Evolutionary conservation across 768 basidiomycete species (phyloP).

Genomic region (Russula brevipes): DNA sequence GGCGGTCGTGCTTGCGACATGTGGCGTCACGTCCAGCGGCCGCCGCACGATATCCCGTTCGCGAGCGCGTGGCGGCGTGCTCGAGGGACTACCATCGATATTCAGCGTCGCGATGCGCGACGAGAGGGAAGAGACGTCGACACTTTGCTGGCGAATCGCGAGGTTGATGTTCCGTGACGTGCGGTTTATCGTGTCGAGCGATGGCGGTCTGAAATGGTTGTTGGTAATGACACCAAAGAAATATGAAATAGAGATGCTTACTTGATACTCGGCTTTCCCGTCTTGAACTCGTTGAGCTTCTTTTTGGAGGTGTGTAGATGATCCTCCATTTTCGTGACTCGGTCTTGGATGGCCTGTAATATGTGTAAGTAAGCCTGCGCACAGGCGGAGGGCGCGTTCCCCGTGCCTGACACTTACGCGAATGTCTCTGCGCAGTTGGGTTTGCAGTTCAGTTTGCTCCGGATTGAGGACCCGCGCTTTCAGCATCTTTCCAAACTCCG

Average conservation of each 20-base stretch:
- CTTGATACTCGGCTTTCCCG: conserved; percentile 16
- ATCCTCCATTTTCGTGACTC: conserved; percentile 22
- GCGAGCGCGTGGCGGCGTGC: conserved; percentile 19
- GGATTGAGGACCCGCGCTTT: conserved; percentile 52
- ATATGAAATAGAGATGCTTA: neutral
- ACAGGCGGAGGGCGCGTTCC: conserved; percentile 1
- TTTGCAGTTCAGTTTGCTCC: conserved; percentile 81
- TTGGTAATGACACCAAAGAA: neutral
- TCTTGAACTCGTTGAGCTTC: conserved; percentile 22
- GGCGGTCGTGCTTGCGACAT: conserved; percentile 69
- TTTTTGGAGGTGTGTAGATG: conserved; percentile 20
- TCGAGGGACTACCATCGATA: conserved; percentile 38
- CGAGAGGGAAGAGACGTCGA: conserved; percentile 48
- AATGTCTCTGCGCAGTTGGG: conserved; percentile 63
- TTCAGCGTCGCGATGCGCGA: conserved; percentile 51
- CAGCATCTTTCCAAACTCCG: conserved; percentile 55
- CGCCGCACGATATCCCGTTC: conserved; percentile 19
- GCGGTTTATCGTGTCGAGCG: conserved; percentile 78
- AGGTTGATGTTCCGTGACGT: conserved; percentile 82
- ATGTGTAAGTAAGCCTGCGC: neutral
- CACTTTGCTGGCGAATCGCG: conserved; percentile 56
- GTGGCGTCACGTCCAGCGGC: conserved; percentile 42
- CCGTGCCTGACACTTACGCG: conserved; percentile 44
- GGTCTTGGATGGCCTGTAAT: conserved; percentile 17
- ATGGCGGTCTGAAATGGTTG: conserved; percentile 55